A percentile compares a stretch with the other conserved stretches of the same genome.
These are phyloP conservation scores for Mollisia scopiformis DNA, from an alignment of 2,329 filamentous ascomycete genomes.

Conservation along the genomic window DNA sequence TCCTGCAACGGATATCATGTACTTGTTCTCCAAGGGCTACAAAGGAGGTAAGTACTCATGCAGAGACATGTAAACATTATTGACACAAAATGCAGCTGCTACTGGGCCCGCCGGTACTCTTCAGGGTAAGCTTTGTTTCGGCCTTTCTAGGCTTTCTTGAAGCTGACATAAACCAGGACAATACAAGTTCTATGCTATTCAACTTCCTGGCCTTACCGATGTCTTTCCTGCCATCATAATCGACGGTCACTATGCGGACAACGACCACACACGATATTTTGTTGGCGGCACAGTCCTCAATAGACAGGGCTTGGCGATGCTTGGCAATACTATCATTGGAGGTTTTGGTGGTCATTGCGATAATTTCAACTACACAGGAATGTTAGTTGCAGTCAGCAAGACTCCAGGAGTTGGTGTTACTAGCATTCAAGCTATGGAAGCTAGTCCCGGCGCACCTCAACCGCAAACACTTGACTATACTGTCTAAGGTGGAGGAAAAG, in stretches of 20 bases:
- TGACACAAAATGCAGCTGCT: no score
- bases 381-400: conserved; percentile 12
- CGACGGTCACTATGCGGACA: conserved; percentile 15
- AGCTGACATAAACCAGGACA: neutral
- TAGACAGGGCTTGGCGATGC: conserved; percentile 14
- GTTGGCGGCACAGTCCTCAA: conserved; percentile 21
- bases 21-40: conserved; percentile 28
- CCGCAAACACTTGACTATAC: neutral
- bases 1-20: conserved; percentile 24
- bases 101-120: neutral
- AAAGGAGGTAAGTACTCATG: conserved; percentile 3
- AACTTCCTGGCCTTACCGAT: neutral
- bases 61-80: neutral
- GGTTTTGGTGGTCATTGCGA: conserved; percentile 40
- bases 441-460: neutral
- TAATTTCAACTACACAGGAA: conserved; percentile 25
- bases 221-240: conserved; percentile 11
- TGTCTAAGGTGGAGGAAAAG: conserved; percentile 10
- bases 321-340: conserved; percentile 10
- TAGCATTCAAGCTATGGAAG: conserved; percentile 4
- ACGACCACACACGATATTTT: conserved; percentile 20
- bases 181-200: neutral
- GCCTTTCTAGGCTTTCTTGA: neutral
- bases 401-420: conserved; percentile 6
- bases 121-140: neutral